Evolutionary conservation across 148 eudicot genomes (phyloP), one percentile per base, ranked within the genome.

Genomic region (Simmondsia chinensis): DNA sequence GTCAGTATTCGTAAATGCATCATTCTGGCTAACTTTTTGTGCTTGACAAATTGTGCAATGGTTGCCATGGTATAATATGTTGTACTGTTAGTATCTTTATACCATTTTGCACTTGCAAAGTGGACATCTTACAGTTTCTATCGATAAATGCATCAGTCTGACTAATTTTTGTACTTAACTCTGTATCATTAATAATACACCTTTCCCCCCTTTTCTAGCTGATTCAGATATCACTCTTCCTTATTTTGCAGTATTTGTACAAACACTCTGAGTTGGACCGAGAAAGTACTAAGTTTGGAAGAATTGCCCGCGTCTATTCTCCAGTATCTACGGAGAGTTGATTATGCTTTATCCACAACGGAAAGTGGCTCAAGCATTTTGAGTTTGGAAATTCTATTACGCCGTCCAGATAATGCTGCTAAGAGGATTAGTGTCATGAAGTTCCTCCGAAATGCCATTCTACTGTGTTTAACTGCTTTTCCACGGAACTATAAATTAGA

Each of bases 211-310:
- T n/a, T n/a, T n/a, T n/a, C n/a, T n/a, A n/a, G n/a, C n/a, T n/a
- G n/a, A n/a, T n/a, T n/a, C n/a, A n/a, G n/a, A n/a, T n/a, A n/a
- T n/a, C n/a, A n/a, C n/a, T n/a, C n/a, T n/a, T n/a, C n/a, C n/a
- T n/a, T n/a, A n/a, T 23, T 34, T 20, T 72, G 40, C 65, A 82
- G 95, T 77, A 50, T 64, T 45, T 74, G 83, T 57, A 76, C 96
- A 42, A 91, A 91, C 71, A 79, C 86, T 71, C 66, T 79, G 43
- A 75, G 75, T 64, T 91, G 95, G 95, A 60, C 57, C 23, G 86
- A 79, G 59, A 80, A 69, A 61, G 39, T 68, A 29, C 68, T 70
- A 28, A 64, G 83, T 65, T 66, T 80, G 51, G 89, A 74, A 38
- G 55, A 50, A 9, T 33, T 75, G 32, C 68, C 89, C n/a, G 59